Percentiles rank a stretch among this genome's conserved stretches.
These are phyloP conservation scores for Pichia cactophila DNA, from an alignment of 1,139 yeast genomes.

Conservation along the genomic window DNA sequence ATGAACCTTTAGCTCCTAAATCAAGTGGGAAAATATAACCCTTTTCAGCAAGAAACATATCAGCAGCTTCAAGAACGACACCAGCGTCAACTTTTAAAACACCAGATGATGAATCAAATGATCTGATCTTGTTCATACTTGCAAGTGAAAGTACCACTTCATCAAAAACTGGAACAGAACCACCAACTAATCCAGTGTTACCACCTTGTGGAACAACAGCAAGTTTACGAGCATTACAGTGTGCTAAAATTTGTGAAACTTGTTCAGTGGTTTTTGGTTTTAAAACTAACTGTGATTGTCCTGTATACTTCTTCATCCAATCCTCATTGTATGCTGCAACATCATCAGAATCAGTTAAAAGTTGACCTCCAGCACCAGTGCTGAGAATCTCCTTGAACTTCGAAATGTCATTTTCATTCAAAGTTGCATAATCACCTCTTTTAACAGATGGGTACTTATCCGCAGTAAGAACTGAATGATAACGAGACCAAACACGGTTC, in stretches of 20 bases:
- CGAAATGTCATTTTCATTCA: constrained; percentile 52
- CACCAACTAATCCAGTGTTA: constrained; percentile 94
- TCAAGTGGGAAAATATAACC: constrained; percentile 93
- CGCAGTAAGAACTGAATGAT: constrained; percentile 6
- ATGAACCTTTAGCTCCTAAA: constrained; percentile 94
- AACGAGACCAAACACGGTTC: neutral
- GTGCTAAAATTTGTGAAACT: constrained; percentile 66
- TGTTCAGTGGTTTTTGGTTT: constrained; percentile 82
- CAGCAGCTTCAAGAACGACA: constrained; percentile 79
- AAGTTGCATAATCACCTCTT: constrained; percentile 30
- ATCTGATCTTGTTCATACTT: constrained; percentile 68
- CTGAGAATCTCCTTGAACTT: constrained; percentile 52
- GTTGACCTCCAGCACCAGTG: constrained; percentile 30
- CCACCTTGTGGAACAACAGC: constrained; percentile 98
- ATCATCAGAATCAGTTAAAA: constrained; percentile 51
- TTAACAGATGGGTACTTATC: constrained; percentile 11
- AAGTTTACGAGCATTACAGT: constrained; percentile 69
- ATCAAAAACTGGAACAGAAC: constrained; percentile 88
- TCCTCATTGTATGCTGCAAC: constrained; percentile 76
- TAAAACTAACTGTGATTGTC: constrained; percentile 73
- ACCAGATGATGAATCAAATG: constrained; percentile 79
- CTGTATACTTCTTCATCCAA: constrained; percentile 93
- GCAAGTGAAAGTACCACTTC: constrained; percentile 72
- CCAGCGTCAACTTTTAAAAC: constrained; percentile 89
- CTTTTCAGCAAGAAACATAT: constrained; percentile 64